These are phyloP conservation scores for Fusarium piperis DNA, from an alignment of 2,329 filamentous ascomycete species.

Conservation along the genomic window DNA sequence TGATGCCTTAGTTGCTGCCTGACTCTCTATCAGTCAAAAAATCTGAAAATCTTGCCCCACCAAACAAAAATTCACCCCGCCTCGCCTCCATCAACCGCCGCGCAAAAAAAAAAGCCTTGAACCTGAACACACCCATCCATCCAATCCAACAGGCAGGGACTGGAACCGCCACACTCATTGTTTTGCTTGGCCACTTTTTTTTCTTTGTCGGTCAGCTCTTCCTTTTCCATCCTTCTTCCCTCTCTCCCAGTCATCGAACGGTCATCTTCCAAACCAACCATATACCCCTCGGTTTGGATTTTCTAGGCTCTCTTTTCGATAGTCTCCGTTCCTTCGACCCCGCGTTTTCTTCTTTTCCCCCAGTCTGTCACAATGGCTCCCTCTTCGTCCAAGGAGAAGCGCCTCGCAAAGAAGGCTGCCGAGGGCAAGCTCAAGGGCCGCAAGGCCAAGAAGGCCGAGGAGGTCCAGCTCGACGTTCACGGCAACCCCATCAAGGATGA, in stretches of 20 bases:
- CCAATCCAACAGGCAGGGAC: slow-evolving; percentile 35
- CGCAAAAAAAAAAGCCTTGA: slow-evolving; percentile 28
- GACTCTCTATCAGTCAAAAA: slow-evolving; percentile 47
- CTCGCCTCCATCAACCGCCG: slow-evolving; percentile 46
- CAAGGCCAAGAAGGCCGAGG: slow-evolving; percentile 78
- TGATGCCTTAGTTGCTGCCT: slow-evolving; percentile 52
- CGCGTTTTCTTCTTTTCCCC: slow-evolving; percentile 31
- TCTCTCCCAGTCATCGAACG: slow-evolving; percentile 34
- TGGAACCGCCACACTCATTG: slow-evolving; percentile 43
- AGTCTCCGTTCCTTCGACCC: slow-evolving; percentile 41
- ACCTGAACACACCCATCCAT: slow-evolving; percentile 24
- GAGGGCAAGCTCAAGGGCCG: slow-evolving; percentile 75
- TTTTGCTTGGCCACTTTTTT: slow-evolving; percentile 40
- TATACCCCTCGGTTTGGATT: slow-evolving; percentile 40
- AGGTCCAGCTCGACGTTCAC: slow-evolving; percentile 71
- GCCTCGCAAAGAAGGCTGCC: slow-evolving; percentile 75
- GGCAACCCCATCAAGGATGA: slow-evolving; percentile 63
- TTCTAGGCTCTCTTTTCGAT: slow-evolving; percentile 34
- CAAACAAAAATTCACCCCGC: slow-evolving; percentile 54
- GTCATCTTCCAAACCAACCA: slow-evolving; percentile 33
- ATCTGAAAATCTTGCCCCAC: slow-evolving; percentile 51
- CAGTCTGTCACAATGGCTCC: slow-evolving; percentile 59
- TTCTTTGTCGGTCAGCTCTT: slow-evolving; percentile 35
- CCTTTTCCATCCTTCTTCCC: slow-evolving; percentile 24
- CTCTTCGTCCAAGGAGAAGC: slow-evolving; percentile 76